These are phyloP conservation scores for Cyberlindnera nakhonratchasimensis DNA, from an alignment of 805 yeast species.

Conservation along the genomic window DNA sequence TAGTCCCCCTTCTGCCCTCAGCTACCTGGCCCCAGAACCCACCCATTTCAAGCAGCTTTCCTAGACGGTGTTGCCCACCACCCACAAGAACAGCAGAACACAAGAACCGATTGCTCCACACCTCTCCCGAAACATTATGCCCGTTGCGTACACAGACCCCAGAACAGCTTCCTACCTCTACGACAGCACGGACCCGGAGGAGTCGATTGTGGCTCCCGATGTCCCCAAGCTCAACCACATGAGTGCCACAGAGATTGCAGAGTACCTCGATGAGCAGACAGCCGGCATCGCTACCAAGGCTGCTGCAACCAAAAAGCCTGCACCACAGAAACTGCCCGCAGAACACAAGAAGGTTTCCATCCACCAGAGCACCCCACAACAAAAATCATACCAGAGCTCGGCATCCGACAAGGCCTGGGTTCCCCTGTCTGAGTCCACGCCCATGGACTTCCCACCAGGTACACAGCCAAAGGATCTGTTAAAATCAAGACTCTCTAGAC, in stretches of 20 bases:
- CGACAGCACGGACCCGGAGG: conserved; percentile 8
- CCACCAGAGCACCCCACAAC: background rate
- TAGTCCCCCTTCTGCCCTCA: background rate
- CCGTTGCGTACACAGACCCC: conserved; percentile 6
- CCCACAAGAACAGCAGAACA: background rate
- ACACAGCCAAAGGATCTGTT: conserved; percentile 27
- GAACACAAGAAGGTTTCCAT: background rate
- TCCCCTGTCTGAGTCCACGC: conserved; percentile 28
- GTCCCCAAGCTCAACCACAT: conserved; percentile 15
- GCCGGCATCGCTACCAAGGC: background rate
- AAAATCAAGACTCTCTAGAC: conserved; percentile 25
- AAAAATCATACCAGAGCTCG: conserved; percentile 9
- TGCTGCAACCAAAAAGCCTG: background rate
- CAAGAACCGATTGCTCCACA: background rate
- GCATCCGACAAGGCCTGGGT: conserved; percentile 21
- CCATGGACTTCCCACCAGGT: conserved; percentile 16
- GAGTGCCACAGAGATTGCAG: conserved; percentile 17
- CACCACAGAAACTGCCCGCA: too few relatives aligned
- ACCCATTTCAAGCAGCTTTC: too few relatives aligned
- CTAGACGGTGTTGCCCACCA: too few relatives aligned
- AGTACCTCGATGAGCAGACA: conserved; percentile 13
- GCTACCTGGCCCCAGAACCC: background rate
- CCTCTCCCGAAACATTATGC: conserved; percentile 1
- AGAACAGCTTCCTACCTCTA: conserved; percentile 11
- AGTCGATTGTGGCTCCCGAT: conserved; percentile 6